Evolutionary conservation across 495 filamentous ascomycete genomes (phyloP).

Genomic region (Letharia lupina): DNA sequence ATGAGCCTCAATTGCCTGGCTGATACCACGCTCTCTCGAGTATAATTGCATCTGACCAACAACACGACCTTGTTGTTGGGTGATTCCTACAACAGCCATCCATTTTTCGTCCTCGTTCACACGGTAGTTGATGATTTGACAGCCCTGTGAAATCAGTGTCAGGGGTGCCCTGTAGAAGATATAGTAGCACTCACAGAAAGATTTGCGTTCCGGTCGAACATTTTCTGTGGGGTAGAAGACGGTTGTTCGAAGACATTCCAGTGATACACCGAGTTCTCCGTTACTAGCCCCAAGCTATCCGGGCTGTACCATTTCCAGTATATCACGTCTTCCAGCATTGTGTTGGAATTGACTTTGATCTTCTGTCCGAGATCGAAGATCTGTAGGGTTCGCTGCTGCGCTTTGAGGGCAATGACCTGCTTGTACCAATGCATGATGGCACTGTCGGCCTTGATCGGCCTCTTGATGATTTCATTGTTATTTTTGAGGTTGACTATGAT

Average conservation of each 20-base stretch:
- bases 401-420: conserved; percentile 93
- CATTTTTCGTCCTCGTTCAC: conserved; percentile 93
- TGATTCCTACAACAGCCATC: conserved; percentile 97
- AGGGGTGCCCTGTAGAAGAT: conserved; percentile 17
- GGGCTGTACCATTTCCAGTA: conserved; percentile 99
- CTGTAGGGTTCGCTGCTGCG: conserved; percentile 84
- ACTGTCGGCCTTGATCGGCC: conserved; percentile 98
- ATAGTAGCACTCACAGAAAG: conserved; percentile 54
- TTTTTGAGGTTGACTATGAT: conserved; percentile 96
- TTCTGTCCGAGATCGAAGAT: conserved; percentile 92
- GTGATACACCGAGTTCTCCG: conserved; percentile 83
- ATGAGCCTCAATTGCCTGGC: conserved; percentile 95
- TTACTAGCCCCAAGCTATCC: conserved; percentile 76
- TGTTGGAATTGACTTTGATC: conserved; percentile 85
- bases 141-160: conserved; percentile 45
- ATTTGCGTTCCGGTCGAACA: conserved; percentile 88
- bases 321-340: conserved; percentile 91
- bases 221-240: conserved; percentile 71
- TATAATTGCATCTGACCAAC: conserved; percentile 95
- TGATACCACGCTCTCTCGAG: conserved; percentile 90
- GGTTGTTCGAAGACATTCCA: conserved; percentile 87
- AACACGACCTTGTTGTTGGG: conserved; percentile 83
- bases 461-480: conserved; percentile 80
- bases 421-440: conserved; percentile 98
- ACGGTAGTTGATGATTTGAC: conserved; percentile 99